phyloP scores from a whole-genome alignment of 1,139 yeast genomes.

The Keqinozyma sinolaborantium region DNA sequence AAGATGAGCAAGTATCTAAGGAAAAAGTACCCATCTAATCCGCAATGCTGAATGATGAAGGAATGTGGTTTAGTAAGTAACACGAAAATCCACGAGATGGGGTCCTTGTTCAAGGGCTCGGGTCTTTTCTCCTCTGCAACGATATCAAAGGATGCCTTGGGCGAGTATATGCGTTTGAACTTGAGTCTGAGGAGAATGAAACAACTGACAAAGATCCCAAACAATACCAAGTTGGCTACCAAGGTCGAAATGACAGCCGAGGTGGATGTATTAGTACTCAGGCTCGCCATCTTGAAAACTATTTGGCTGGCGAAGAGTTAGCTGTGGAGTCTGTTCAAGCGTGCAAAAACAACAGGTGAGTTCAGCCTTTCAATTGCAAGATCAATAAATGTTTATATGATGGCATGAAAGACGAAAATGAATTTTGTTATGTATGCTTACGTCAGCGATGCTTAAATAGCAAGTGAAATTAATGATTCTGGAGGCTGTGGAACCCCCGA shows the following conservation, averaged over 20 bases:
- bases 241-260: constrained; percentile 63
- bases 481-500: too few relatives aligned
- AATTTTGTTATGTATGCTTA: too few relatives aligned
- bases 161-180: constrained; percentile 63
- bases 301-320: too few relatives aligned
- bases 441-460: too few relatives aligned
- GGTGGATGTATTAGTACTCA: constrained; percentile 47
- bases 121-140: constrained; percentile 62
- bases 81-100: constrained; percentile 59
- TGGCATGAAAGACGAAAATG: too few relatives aligned
- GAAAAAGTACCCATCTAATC: constrained; percentile 72
- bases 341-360: too few relatives aligned
- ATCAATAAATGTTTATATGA: too few relatives aligned
- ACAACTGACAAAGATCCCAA: constrained; percentile 48
- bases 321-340: too few relatives aligned
- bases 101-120: constrained; percentile 58
- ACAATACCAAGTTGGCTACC: constrained; percentile 51
- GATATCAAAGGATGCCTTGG: constrained; percentile 56
- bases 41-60: constrained; percentile 67
- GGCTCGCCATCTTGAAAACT: constrained; percentile 13
- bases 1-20: constrained; percentile 53
- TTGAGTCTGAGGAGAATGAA: constrained; percentile 54
- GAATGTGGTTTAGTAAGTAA: constrained; percentile 59
- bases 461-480: too few relatives aligned
- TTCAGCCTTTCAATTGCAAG: too few relatives aligned